These are phyloP conservation scores for Tetrahymena elliotti DNA, from an alignment of 73 alveolate species.

Conservation along the genomic window DNA sequence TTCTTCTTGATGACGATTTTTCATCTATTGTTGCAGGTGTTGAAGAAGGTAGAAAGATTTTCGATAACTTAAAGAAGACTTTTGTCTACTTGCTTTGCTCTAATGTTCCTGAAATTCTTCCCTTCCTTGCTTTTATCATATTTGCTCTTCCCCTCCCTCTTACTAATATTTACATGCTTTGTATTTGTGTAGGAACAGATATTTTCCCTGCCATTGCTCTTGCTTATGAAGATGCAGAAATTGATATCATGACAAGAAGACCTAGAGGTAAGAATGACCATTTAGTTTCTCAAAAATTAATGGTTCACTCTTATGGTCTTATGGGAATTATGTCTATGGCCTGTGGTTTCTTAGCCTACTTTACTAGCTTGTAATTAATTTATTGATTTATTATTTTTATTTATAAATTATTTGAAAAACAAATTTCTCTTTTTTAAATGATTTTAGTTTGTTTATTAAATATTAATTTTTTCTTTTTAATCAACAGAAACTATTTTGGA, in stretches of 20 bases:
- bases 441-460: not conserved
- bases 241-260: conserved; percentile 73
- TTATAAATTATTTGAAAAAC: not conserved
- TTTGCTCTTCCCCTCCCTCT: conserved; percentile 65
- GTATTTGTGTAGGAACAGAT: conserved; percentile 88
- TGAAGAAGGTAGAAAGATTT: conserved; percentile 84
- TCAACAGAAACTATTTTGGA: conserved; percentile 59
- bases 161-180: conserved; percentile 66
- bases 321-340: conserved; percentile 42
- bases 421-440: not conserved
- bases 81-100: conserved; percentile 58
- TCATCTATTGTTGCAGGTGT: conserved; percentile 83
- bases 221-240: conserved; percentile 85
- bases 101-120: conserved; percentile 71
- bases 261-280: conserved; percentile 84
- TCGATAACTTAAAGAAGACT: conserved; percentile 72
- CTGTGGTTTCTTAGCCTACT: conserved; percentile 58
- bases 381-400: conserved; percentile 17
- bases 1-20: conserved; percentile 66
- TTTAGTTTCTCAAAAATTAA: conserved; percentile 51
- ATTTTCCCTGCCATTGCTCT: conserved; percentile 78
- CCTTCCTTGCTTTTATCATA: conserved; percentile 59
- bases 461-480: not conserved
- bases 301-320: conserved; percentile 42
- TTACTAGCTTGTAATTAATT: conserved; percentile 61